phyloP scores from a whole-genome alignment of 208 protist species.

The Leishmania gerbilli region DNA sequence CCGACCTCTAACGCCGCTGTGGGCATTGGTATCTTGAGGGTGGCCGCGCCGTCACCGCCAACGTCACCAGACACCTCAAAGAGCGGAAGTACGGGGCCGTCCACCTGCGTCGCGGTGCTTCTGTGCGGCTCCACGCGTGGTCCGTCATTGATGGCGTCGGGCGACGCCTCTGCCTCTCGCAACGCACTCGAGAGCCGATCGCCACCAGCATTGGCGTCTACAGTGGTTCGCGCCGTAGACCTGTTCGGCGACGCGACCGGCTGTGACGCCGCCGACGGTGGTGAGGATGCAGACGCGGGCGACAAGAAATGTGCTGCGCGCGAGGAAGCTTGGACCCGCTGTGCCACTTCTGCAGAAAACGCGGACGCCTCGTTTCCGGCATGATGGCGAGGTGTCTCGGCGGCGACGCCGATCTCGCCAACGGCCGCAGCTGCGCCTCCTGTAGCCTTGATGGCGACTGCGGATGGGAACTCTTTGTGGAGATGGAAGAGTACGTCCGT shows the following conservation, averaged over 20 bases:
- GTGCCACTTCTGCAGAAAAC: neutral
- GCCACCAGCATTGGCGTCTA: neutral
- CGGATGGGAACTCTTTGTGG: neutral
- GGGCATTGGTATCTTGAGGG: neutral
- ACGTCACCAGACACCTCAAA: neutral
- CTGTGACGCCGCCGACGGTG: neutral
- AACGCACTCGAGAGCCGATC: neutral
- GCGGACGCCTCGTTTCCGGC: neutral
- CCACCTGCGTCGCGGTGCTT: neutral
- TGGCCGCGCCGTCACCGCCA: neutral
- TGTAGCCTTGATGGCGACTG: neutral
- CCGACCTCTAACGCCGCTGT: neutral
- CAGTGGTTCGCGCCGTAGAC: neutral
- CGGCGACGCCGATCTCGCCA: neutral
- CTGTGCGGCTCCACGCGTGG: neutral
- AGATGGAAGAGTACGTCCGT: neutral
- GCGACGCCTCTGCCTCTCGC: neutral
- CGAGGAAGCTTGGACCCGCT: neutral
- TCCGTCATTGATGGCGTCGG: neutral
- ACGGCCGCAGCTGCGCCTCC: neutral
- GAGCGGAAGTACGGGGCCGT: neutral
- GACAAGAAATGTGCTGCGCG: neutral
- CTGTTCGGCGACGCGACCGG: neutral
- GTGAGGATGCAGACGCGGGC: neutral
- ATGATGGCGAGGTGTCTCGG: neutral